Base-by-base conservation (phyloP, 2,329 filamentous ascomycete species). In the Dothidotthia symphoricarpi region DNA sequence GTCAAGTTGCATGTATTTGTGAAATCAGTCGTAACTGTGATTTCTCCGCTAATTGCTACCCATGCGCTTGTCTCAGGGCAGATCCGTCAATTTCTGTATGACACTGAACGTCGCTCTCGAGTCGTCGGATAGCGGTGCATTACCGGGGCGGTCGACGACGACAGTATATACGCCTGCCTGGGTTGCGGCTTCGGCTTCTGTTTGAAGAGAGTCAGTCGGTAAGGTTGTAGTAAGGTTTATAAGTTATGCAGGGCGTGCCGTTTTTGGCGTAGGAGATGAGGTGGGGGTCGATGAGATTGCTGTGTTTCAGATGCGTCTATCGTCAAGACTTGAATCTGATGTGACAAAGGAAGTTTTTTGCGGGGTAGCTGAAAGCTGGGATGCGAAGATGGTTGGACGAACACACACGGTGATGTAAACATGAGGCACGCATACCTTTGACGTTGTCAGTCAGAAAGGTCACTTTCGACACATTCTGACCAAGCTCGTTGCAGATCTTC, bases 391-490 rank as follows among this genome's bases (percentile, higher is more conserved):
- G 27, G 14, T 24, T 30, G 25, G 28, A n/a, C n/a, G n/a, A 22
- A 9, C 19, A 9, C 5, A 22, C 25, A 34, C 28, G 24, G 25
- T 26, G 36, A 33, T 33, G 36, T 33, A 36, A 22, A 22, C 6
- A 25, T 9, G 27, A 24, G 31, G 14, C 15, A 27, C 19, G 55
- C 57, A 48, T 63, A 73, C 70, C 75, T 58, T 77, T 79, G 30
- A 86, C 75, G 58, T 89, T 89, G 68, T 93, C 87, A 57, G 85
- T 91, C 44, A 91, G 69, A 63, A 93, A 93, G n/a, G 88, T 71
- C 72, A 86, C 86, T 39, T 77, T 72, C 9, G 63, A 65, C 13
- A 74, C 63, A 33, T 69, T 53, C 39, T 74, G 69, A 24, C 43
- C 51, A 12, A 78, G 47, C 43, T 72, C 69, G 31, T 65, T 63